Percentiles rank a stretch among this genome's conserved stretches.
Conservation (phyloP, 257 asterid genomes). For the Gentiana dahurica region DNA sequence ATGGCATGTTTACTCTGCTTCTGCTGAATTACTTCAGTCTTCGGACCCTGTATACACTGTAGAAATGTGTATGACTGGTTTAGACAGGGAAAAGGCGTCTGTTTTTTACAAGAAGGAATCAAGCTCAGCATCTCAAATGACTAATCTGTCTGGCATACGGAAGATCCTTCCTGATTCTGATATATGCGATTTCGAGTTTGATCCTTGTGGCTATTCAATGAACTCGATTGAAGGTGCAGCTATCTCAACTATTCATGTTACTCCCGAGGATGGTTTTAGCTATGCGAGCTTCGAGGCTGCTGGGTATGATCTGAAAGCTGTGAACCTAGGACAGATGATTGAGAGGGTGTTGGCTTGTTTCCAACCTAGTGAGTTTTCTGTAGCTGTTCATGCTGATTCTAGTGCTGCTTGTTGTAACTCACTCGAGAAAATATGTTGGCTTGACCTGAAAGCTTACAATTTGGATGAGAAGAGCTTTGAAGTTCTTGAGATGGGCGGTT, state of each 20-base stretch:
- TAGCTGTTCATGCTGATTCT: slow-evolving; percentile 38
- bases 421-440: slow-evolving; percentile 15
- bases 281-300: slow-evolving; percentile 78
- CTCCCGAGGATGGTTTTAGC: slow-evolving; percentile 86
- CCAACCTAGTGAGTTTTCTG: slow-evolving; percentile 45
- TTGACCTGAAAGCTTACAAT: slow-evolving; percentile 36
- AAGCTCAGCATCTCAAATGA: slow-evolving; percentile 50
- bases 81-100: slow-evolving; percentile 50
- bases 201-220: slow-evolving; percentile 90
- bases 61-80: slow-evolving; percentile 85
- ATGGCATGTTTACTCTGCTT: slow-evolving; percentile 71
- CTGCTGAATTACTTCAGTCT: slow-evolving; percentile 19
- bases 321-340: slow-evolving; percentile 31
- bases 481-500: slow-evolving; percentile 51
- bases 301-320: slow-evolving; percentile 47
- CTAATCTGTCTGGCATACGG: slow-evolving; percentile 57
- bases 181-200: slow-evolving; percentile 71
- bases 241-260: slow-evolving; percentile 60
- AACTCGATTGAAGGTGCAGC: slow-evolving; percentile 56
- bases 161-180: slow-evolving; percentile 56
- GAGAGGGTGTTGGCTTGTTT: slow-evolving; percentile 62
- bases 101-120: slow-evolving; percentile 61
- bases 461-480: slow-evolving; percentile 33
- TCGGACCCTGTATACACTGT: slow-evolving; percentile 40
- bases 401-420: slow-evolving; percentile 15